Evolutionary conservation across 2,329 filamentous ascomycete genomes (phyloP).

Genomic region (Colletotrichum ledebouriae): DNA sequence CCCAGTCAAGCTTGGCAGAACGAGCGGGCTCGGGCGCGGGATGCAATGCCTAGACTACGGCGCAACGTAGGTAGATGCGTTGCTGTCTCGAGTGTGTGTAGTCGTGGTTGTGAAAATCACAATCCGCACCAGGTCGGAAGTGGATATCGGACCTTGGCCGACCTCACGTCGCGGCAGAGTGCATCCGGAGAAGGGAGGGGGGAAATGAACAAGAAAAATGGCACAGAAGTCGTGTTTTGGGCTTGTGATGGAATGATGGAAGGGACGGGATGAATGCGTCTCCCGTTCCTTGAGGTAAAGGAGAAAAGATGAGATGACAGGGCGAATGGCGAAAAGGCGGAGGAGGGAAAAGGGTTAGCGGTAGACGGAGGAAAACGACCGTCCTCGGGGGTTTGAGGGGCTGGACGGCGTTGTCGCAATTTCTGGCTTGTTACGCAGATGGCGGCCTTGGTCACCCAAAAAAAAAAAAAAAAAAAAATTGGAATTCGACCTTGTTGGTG

Average conservation of each 20-base stretch:
- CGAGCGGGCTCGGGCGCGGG: background rate
- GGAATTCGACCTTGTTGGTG: slow-evolving; percentile 1
- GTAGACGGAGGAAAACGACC: slow-evolving; percentile 22
- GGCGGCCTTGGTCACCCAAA: slow-evolving; percentile 24
- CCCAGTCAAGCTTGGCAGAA: slow-evolving; percentile 22
- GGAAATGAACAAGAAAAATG: slow-evolving; percentile 7
- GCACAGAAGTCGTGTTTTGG: background rate
- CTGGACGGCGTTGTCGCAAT: slow-evolving; percentile 38
- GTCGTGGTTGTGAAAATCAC: slow-evolving; percentile 26
- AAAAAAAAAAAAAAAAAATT: slow-evolving; percentile 3
- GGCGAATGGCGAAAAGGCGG: background rate
- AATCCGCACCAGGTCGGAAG: background rate
- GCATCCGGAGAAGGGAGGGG: background rate
- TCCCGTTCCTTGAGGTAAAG: background rate
- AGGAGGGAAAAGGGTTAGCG: slow-evolving; percentile 3
- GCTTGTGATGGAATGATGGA: background rate
- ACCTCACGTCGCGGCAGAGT: slow-evolving; percentile 6
- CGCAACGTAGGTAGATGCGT: background rate
- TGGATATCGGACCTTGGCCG: slow-evolving; percentile 37
- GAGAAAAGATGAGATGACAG: slow-evolving; percentile 25
- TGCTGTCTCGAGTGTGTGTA: background rate
- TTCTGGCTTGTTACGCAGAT: slow-evolving; percentile 30
- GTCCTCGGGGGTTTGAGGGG: slow-evolving; percentile 31
- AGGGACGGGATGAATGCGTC: slow-evolving; percentile 6
- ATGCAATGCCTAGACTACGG: slow-evolving; percentile 4